These are phyloP conservation scores for Wickerhamomyces bisporus DNA, from an alignment of 805 yeast genomes.

Conservation along the genomic window DNA sequence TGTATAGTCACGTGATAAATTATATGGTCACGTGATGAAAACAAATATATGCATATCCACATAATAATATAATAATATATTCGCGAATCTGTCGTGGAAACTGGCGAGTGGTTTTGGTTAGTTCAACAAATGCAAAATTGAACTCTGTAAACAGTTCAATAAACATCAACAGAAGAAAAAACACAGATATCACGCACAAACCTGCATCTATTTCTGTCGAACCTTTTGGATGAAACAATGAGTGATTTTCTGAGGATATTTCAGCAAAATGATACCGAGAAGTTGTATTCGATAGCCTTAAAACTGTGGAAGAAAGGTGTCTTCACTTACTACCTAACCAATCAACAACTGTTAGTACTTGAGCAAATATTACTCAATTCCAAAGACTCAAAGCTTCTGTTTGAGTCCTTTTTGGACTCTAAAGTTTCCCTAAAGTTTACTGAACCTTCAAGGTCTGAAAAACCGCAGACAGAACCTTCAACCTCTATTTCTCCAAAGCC, in stretches of 20 bases:
- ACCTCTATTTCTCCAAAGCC: neutral
- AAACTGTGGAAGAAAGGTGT: slow-evolving; percentile 28
- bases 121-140: neutral
- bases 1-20: neutral
- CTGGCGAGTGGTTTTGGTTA: no score
- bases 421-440: slow-evolving; percentile 24
- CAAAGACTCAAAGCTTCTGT: slow-evolving; percentile 23
- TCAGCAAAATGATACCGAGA: slow-evolving; percentile 22
- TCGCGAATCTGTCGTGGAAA: no score
- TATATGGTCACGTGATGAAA: no score
- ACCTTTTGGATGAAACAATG: slow-evolving; percentile 2
- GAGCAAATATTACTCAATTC: slow-evolving; percentile 37
- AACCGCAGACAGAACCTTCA: neutral
- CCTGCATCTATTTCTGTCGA: neutral
- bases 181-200: no score
- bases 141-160: neutral
- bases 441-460: slow-evolving; percentile 4
- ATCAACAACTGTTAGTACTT: slow-evolving; percentile 50
- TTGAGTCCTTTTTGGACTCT: slow-evolving; percentile 41
- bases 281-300: slow-evolving; percentile 19
- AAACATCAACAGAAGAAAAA: neutral
- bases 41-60: no score
- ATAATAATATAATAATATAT: no score
- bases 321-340: slow-evolving; percentile 45
- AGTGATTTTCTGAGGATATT: slow-evolving; percentile 19